Evolutionary conservation across 495 filamentous ascomycete genomes (phyloP), one percentile per base, ranked within the genome.

Genomic region (Penicillium bovifimosum): DNA sequence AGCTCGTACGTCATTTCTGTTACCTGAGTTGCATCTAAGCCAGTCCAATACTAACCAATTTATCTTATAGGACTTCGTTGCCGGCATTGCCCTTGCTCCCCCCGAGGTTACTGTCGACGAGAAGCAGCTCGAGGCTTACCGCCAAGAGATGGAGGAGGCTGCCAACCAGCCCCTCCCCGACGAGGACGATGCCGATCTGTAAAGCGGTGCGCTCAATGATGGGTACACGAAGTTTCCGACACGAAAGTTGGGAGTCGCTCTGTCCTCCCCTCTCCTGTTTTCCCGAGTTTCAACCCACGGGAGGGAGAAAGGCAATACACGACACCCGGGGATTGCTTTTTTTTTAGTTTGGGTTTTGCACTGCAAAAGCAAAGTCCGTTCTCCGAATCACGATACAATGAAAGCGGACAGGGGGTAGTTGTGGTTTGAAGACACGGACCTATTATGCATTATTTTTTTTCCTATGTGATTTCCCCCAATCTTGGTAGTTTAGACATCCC

Each of bases 61-160:
- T 13, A 10, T 16, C 29, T 6, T 53, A 6, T 62, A 96, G 91
- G 95, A 99, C 75, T 97, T 99, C 70, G 93, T 96, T 56, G 95
- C 95, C 53, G 90, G 88, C 45, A 87, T 88, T 42, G 95, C 95
- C 58, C 85, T 99, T 52, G 92, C 91, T 58, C 95, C 95, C 51
- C 91, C 95, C 32, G 90, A 91, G 69, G 90, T 91, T 55, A 73
- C 80, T 57, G 88, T 99, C 73, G 88, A 97, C 74, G 76, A 86
- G 66, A 78, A 77, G 17, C 85, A 95, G 53, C 80, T 97, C 61
- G 73, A 80, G 53, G 76, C 88, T 74, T 95, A 95, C 81, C 73
- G 85, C 69, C 74, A 83, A 69, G 93, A 99, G 80, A 95, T 99
- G 88, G 70, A 81, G 47, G 84, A 80, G 49, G 93, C 93, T 43